Percentiles rank a stretch among this genome's conserved stretches.
These are phyloP conservation scores for Ceratobasidium theobromae DNA, from an alignment of 1,284 basidiomycete genomes.

Conservation along the genomic window DNA sequence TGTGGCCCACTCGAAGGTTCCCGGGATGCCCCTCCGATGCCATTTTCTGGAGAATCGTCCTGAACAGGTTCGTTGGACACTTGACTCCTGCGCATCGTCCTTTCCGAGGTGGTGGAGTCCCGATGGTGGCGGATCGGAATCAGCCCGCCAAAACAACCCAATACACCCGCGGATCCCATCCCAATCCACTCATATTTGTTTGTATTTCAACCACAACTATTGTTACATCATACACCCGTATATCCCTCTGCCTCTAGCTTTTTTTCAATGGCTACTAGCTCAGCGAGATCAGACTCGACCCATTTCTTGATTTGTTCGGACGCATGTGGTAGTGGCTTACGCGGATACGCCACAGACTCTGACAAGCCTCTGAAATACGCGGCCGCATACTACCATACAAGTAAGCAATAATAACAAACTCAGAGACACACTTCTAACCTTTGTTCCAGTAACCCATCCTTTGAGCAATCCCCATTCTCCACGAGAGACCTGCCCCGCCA, in stretches of 20 bases:
- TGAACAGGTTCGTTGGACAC: not conserved
- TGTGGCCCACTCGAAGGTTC: not conserved
- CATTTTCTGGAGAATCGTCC: not conserved
- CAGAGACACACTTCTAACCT: slow-evolving; percentile 36
- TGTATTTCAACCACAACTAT: too few relatives aligned
- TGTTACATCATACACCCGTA: not conserved
- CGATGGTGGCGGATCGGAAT: not conserved
- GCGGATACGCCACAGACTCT: not conserved
- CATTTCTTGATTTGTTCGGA: slow-evolving; percentile 15
- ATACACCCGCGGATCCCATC: too few relatives aligned
- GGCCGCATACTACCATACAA: not conserved
- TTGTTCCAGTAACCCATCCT: slow-evolving; percentile 41
- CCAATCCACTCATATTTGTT: too few relatives aligned
- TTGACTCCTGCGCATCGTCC: not conserved
- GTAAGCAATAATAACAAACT: not conserved
- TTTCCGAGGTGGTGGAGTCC: not conserved
- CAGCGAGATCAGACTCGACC: not conserved
- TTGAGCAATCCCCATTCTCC: slow-evolving; percentile 42
- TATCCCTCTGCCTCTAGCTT: not conserved
- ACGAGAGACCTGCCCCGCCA: slow-evolving; percentile 38
- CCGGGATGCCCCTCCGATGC: not conserved
- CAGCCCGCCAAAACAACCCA: not conserved
- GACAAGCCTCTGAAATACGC: not conserved
- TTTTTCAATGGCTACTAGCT: not conserved
- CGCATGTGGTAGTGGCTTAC: slow-evolving; percentile 25